Conservation (phyloP, 257 asterid genomes). For the Solanum habrochaites region DNA sequence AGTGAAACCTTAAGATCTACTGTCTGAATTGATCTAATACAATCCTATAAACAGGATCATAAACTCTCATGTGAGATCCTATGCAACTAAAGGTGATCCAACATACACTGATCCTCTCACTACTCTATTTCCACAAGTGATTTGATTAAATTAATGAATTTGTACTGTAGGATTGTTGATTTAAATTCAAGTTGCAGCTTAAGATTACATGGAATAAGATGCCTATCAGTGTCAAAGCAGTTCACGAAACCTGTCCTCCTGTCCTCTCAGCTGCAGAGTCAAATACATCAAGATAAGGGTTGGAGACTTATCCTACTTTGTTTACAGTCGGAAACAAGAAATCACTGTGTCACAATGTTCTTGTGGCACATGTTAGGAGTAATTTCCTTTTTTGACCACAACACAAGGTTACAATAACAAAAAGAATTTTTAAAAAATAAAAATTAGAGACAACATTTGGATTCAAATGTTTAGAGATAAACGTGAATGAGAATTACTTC, state of each 20-base stretch:
- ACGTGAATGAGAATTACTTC: background rate
- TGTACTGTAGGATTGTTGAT: background rate
- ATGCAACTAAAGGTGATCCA: background rate
- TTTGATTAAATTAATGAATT: background rate
- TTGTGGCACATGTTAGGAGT: background rate
- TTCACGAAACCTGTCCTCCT: background rate
- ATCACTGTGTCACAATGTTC: background rate
- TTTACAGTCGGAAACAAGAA: background rate
- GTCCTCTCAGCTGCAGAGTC: background rate
- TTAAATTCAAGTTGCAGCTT: background rate
- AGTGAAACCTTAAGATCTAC: background rate
- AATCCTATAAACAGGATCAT: background rate
- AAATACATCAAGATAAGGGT: background rate
- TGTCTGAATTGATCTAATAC: background rate
- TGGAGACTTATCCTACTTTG: background rate
- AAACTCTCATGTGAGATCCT: background rate
- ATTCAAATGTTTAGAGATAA: background rate
- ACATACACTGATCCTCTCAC: background rate
- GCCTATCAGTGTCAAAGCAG: background rate
- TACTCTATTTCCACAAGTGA: background rate
- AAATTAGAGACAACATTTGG: background rate
- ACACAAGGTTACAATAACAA: background rate
- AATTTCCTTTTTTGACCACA: background rate
- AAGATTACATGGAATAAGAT: background rate
- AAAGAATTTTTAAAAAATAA: background rate